Conservation (phyloP, 2,329 filamentous ascomycete species). For the Talaromyces marneffei region DNA sequence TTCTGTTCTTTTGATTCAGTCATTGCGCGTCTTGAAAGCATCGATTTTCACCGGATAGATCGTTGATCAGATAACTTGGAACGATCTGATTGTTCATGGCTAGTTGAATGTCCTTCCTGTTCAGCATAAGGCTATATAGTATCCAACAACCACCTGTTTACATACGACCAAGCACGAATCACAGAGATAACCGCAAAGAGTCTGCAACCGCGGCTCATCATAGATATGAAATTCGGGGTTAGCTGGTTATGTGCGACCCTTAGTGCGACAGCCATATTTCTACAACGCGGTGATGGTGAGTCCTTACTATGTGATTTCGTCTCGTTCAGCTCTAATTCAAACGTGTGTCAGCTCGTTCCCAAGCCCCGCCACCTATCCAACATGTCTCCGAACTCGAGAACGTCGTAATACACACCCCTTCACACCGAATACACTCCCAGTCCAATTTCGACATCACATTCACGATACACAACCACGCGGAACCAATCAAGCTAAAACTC, state of each 20-base stretch:
- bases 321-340: neutral
- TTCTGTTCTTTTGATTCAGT: neutral
- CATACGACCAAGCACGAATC: neutral
- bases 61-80: neutral
- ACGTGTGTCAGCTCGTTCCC: slow-evolving; percentile 56
- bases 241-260: slow-evolving; percentile 10
- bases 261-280: slow-evolving; percentile 4
- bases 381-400: slow-evolving; percentile 69
- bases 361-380: slow-evolving; percentile 68
- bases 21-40: neutral
- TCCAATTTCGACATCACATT: slow-evolving; percentile 85
- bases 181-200: neutral
- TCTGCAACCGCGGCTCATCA: neutral
- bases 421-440: slow-evolving; percentile 70
- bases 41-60: neutral
- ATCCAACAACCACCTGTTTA: neutral
- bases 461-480: slow-evolving; percentile 58
- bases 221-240: slow-evolving; percentile 3
- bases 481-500: slow-evolving; percentile 71
- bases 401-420: slow-evolving; percentile 69
- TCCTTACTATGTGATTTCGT: neutral
- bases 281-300: slow-evolving; percentile 10
- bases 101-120: neutral
- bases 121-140: neutral
- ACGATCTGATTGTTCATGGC: neutral